These are phyloP conservation scores for Leishmania major DNA, from an alignment of 208 protist species.

Conservation along the genomic window DNA sequence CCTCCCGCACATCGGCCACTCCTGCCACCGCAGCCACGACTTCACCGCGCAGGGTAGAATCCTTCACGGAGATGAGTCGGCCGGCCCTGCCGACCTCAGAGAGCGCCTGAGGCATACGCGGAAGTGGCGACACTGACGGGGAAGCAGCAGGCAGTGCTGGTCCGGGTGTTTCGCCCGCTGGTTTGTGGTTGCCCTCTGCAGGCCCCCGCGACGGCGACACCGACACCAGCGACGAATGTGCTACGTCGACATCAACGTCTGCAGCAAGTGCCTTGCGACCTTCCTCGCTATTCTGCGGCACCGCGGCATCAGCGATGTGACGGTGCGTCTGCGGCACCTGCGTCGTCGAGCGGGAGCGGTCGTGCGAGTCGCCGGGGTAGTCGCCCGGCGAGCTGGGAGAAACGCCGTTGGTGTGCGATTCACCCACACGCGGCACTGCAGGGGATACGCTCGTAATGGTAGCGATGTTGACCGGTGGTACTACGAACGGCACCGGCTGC, in stretches of 20 bases:
- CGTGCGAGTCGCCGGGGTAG: background rate
- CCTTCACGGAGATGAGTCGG: background rate
- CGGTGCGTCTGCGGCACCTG: constrained; percentile 29
- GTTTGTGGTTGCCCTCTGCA: constrained; percentile 1
- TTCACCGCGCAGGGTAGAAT: constrained; percentile 50
- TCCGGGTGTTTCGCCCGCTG: constrained; percentile 7
- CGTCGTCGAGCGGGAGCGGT: constrained; percentile 28
- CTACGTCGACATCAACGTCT: constrained; percentile 2
- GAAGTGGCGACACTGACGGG: constrained; percentile 7
- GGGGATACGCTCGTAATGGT: constrained; percentile 1
- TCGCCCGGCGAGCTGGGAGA: constrained; percentile 6
- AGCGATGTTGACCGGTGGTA: constrained; percentile 24
- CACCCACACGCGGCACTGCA: background rate
- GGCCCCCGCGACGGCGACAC: background rate
- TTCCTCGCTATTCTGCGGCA: too few species aligned
- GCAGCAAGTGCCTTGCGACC: background rate
- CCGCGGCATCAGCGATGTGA: constrained; percentile 9
- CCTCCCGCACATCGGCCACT: constrained; percentile 43
- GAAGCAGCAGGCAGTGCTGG: constrained; percentile 1
- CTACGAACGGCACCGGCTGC: background rate
- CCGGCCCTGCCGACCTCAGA: constrained; percentile 5
- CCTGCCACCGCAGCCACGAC: constrained; percentile 56
- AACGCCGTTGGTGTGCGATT: background rate
- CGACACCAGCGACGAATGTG: background rate
- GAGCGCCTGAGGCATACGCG: constrained; percentile 5